phyloP scores from a whole-genome alignment of 805 yeast species.

The Starmerella sp. region DNA sequence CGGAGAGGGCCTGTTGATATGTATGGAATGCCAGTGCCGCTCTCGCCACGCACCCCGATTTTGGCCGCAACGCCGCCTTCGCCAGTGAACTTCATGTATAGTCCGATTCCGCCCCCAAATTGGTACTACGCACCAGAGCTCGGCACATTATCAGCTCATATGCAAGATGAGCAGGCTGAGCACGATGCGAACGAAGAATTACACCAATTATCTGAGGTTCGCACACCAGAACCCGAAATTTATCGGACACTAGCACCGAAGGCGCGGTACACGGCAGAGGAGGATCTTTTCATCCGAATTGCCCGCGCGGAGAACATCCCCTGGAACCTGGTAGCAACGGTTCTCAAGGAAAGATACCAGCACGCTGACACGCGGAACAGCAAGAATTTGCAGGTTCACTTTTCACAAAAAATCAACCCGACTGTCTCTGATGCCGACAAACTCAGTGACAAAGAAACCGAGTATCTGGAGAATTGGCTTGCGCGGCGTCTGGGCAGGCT shows the following conservation, averaged over 20 bases:
- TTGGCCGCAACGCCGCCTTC: too few species aligned
- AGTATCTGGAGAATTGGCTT: neutral
- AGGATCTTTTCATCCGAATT: neutral
- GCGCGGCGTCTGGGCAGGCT: neutral
- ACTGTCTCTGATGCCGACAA: neutral
- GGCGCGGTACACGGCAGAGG: slow-evolving; percentile 2
- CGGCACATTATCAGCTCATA: too few species aligned
- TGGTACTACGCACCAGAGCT: too few species aligned
- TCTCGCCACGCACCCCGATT: too few species aligned
- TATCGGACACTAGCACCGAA: neutral
- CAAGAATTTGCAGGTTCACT: slow-evolving; percentile 16
- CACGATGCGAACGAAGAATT: too few species aligned
- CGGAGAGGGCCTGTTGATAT: too few species aligned
- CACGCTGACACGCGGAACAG: slow-evolving; percentile 1
- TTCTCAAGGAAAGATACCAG: neutral
- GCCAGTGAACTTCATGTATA: too few species aligned
- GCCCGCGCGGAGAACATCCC: slow-evolving; percentile 3
- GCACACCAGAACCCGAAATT: too few species aligned
- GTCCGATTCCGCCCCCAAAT: too few species aligned
- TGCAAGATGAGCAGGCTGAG: too few species aligned
- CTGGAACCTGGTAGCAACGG: neutral
- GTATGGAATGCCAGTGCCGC: too few species aligned
- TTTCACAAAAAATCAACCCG: slow-evolving; percentile 8
- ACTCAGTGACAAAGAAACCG: neutral
- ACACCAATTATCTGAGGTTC: too few species aligned